Base-by-base conservation (phyloP, 805 yeast genomes). In the Groenewaldozyma salmanticensis region DNA sequence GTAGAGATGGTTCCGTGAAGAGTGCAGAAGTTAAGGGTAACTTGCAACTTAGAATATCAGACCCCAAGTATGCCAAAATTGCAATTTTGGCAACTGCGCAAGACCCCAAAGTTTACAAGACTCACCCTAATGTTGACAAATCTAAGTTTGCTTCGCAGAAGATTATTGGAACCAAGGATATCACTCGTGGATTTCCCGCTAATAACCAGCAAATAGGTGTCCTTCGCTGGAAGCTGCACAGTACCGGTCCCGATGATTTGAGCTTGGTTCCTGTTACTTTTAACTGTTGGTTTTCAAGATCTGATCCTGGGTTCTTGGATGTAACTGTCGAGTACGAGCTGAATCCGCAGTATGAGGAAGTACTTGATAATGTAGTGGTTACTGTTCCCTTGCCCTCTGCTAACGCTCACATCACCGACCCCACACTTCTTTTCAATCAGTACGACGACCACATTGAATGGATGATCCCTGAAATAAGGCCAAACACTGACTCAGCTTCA, bases 91-190 rank as follows among this genome's bases (percentile, higher is more conserved):
- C 88, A 49, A 60, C 66, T 33, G 69, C 77, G 33, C 67, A 63
- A 18, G 71, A 72, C 22, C 63, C 67, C 33, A 62, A 71, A 61
- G 68, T 31, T 57, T 92, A 75, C 68, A 88, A 88, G 62, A 87
- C 97, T 13, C 96, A 92, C 67, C 98, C 98, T 48, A 88, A 90
- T 59, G 94, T 92, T 50, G 96, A 92, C 65, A 80, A 83, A 55
- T 66, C 65, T 33, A 61, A 75, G 55, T 92, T 90, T 61, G 69
- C 72, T 35, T 58, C 71, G 11, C 60, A 67, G 13, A 67, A 72
- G 43, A 61, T 72, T 33, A 77, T 92, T 54, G 81, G 81, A 0
- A 72, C 88, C 55, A 84, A 83, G 58, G 94, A 88, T 59, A 67
- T 76, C 40, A 57, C 71, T 35, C 84, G 85, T 57, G 75, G 87